Conservation (phyloP, 2,329 filamentous ascomycete genomes). For the Cercospora sp. region DNA sequence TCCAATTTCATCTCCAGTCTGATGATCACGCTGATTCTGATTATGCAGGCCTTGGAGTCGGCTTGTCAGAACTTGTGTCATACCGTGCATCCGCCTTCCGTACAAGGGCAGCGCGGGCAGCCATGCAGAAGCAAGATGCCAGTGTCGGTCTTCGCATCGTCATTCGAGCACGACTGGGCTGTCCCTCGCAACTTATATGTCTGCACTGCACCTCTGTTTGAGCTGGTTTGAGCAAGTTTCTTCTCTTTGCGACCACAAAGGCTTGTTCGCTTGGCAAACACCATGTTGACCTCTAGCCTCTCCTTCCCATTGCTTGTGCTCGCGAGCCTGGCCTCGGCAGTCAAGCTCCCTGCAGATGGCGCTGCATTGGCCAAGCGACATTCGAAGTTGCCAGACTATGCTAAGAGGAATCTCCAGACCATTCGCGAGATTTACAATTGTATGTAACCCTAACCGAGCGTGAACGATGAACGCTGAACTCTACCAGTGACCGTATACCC, state of each 20-base stretch:
- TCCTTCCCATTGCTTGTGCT: slow-evolving; percentile 1
- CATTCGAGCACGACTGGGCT: background rate
- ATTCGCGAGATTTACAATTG: slow-evolving; percentile 33
- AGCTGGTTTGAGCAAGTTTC: background rate
- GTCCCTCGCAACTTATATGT: background rate
- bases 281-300: slow-evolving; percentile 4
- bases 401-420: slow-evolving; percentile 43
- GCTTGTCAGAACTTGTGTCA: background rate
- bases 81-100: background rate
- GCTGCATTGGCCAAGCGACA: background rate
- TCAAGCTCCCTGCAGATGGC: slow-evolving; percentile 3
- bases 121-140: background rate
- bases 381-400: slow-evolving; percentile 12
- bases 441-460: background rate
- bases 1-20: background rate
- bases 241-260: background rate
- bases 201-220: background rate
- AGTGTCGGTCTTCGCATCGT: background rate
- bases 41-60: background rate
- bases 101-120: background rate
- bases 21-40: background rate
- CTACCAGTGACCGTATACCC: slow-evolving; percentile 39
- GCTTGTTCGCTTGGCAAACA: slow-evolving; percentile 2
- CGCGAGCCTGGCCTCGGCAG: background rate
- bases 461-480: background rate